These are phyloP conservation scores for Pseudopithomyces chartarum DNA, from an alignment of 2,329 filamentous ascomycete species.

Conservation along the genomic window DNA sequence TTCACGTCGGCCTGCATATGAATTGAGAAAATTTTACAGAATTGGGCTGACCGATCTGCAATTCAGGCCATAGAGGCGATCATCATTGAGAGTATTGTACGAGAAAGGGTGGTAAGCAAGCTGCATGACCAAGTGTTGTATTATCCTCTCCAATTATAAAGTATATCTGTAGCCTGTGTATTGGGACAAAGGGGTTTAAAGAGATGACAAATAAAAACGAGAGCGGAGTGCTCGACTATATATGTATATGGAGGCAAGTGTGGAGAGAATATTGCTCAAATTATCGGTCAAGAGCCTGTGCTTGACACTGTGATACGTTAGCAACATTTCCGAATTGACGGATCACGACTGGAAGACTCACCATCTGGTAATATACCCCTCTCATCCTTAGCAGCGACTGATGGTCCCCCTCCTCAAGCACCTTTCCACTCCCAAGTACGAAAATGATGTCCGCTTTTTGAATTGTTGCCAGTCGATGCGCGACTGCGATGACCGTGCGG, in stretches of 20 bases:
- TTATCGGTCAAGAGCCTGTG: constrained; percentile 44
- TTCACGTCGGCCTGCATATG: not conserved
- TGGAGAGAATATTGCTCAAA: not conserved
- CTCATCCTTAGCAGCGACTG: constrained; percentile 32
- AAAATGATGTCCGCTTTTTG: constrained; percentile 37
- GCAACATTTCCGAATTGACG: not conserved
- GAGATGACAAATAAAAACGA: not conserved
- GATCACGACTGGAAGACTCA: constrained; percentile 9
- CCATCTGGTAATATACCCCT: constrained; percentile 44
- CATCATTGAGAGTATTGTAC: no score
- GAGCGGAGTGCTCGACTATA: not conserved
- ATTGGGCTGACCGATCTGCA: not conserved
- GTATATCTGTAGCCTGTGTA: not conserved
- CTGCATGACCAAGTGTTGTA: not conserved
- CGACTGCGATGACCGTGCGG: constrained; percentile 30
- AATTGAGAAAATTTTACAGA: not conserved
- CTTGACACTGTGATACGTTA: constrained; percentile 38
- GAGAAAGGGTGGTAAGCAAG: not conserved
- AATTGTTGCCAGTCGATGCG: constrained; percentile 34
- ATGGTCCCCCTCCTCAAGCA: constrained; percentile 36
- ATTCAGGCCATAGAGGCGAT: no score
- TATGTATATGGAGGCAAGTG: not conserved
- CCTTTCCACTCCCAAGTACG: constrained; percentile 29
- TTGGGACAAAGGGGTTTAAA: not conserved
- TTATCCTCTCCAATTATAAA: not conserved